phyloP scores from a whole-genome alignment of 2,329 filamentous ascomycete genomes.

The Purpureocillium lavendulum region DNA sequence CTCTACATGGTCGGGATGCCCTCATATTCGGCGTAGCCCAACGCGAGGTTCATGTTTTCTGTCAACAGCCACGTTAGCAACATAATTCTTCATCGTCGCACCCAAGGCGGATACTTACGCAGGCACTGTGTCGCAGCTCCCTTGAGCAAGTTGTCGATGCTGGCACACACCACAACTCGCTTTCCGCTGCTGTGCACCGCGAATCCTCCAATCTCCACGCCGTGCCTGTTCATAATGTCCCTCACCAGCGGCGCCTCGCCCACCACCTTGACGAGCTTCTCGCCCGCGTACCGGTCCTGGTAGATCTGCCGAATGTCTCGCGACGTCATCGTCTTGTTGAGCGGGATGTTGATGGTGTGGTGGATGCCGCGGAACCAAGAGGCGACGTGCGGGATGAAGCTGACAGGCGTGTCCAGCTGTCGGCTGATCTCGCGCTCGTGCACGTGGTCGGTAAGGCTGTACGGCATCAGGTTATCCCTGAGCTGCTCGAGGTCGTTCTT shows the following conservation, averaged over 20 bases:
- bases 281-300: conserved; percentile 91
- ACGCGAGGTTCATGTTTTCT: conserved; percentile 92
- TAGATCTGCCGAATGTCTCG: conserved; percentile 91
- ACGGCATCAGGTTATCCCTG: conserved; percentile 81
- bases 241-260: conserved; percentile 84
- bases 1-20: conserved; percentile 58
- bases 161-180: conserved; percentile 82
- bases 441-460: conserved; percentile 73
- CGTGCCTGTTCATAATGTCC: conserved; percentile 75
- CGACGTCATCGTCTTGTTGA: conserved; percentile 78
- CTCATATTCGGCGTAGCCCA: conserved; percentile 82
- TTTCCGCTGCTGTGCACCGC: conserved; percentile 85
- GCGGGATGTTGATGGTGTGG: conserved; percentile 82
- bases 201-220: conserved; percentile 90
- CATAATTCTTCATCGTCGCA: neutral
- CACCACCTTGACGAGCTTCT: conserved; percentile 87
- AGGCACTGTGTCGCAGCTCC: conserved; percentile 88
- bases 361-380: conserved; percentile 95
- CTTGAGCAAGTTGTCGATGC: conserved; percentile 91
- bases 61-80: conserved; percentile 46
- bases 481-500: conserved; percentile 88
- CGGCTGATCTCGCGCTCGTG: conserved; percentile 85
- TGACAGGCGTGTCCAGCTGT: conserved; percentile 66
- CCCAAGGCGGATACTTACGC: conserved; percentile 52
- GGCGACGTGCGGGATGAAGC: conserved; percentile 91